Evolutionary conservation across 306 rosid species (phyloP).

Genomic region (Chamaecrista fasciculata): DNA sequence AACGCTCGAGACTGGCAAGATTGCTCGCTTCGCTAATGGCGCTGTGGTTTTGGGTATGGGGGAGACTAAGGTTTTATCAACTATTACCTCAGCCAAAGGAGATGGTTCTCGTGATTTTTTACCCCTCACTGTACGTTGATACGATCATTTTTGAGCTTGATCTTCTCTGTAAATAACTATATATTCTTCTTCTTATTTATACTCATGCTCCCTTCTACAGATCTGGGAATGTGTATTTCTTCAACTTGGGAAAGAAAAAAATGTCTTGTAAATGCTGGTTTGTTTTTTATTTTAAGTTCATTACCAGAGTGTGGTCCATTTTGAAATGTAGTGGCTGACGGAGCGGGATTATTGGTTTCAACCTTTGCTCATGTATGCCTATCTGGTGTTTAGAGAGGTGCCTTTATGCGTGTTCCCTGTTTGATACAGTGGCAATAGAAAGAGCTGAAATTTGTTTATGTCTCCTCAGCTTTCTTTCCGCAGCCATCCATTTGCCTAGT

Average conservation of each 20-base stretch:
- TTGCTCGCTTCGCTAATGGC: constrained; percentile 89
- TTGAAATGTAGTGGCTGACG: not conserved
- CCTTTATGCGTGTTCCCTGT: not conserved
- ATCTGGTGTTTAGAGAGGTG: not conserved
- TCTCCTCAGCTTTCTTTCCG: not conserved
- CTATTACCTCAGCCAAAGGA: constrained; percentile 65
- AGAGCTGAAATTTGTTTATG: not conserved
- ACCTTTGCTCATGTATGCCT: not conserved
- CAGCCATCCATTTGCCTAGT: not conserved
- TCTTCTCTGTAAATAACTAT: not conserved
- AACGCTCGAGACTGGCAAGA: constrained; percentile 72
- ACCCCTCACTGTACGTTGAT: constrained; percentile 76
- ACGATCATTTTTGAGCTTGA: not conserved
- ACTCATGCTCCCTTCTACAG: not conserved
- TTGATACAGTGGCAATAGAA: not conserved
- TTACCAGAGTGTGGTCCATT: not conserved
- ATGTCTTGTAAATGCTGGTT: not conserved
- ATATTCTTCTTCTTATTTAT: not conserved
- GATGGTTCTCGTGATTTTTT: constrained; percentile 71
- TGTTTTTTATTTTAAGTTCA: not conserved
- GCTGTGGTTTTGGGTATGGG: constrained; percentile 72
- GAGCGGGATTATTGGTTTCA: not conserved
- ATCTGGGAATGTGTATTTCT: not conserved
- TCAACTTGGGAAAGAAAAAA: not conserved
- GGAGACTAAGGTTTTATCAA: constrained; percentile 71